Conservation (phyloP, 768 basidiomycete species). For the Hydnomerulius pinastri region DNA sequence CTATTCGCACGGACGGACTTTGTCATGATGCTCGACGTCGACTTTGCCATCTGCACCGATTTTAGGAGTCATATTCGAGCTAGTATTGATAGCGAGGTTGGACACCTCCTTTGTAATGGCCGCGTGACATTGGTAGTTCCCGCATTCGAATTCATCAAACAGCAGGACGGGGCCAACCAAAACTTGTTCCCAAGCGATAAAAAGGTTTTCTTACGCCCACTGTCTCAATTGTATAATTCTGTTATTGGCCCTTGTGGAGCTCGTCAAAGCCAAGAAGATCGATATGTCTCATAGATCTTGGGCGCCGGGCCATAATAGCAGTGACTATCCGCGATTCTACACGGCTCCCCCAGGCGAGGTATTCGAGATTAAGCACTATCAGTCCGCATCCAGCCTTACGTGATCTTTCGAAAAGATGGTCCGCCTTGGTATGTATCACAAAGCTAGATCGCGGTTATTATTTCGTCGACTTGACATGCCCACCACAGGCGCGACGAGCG, state of each 20-base stretch:
- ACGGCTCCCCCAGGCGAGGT: conserved; percentile 60
- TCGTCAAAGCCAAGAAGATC: conserved; percentile 56
- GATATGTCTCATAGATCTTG: conserved; percentile 80
- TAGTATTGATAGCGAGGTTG: conserved; percentile 35
- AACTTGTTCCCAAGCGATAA: conserved; percentile 68
- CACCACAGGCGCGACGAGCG: conserved; percentile 93
- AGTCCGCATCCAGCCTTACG: conserved; percentile 85
- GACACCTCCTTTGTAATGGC: conserved; percentile 53
- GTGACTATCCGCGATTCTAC: conserved; percentile 74
- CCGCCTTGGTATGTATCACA: conserved; percentile 65
- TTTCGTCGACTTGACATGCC: neutral
- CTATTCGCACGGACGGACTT: conserved; percentile 82
- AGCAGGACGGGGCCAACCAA: conserved; percentile 61
- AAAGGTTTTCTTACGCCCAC: conserved; percentile 41
- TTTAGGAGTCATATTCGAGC: conserved; percentile 61
- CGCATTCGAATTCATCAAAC: conserved; percentile 78
- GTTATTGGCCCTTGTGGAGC: conserved; percentile 52
- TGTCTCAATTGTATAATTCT: neutral
- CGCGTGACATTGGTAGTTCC: conserved; percentile 76
- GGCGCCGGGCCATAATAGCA: conserved; percentile 79
- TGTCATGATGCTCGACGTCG: conserved; percentile 91
- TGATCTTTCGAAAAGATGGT: conserved; percentile 76
- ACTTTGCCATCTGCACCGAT: conserved; percentile 84
- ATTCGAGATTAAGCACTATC: conserved; percentile 76
- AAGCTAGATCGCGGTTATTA: neutral